Percentiles rank a stretch among this genome's conserved stretches.
Evolutionary conservation across 768 basidiomycete genomes (phyloP).

Genomic region (Mrakia gelida): DNA sequence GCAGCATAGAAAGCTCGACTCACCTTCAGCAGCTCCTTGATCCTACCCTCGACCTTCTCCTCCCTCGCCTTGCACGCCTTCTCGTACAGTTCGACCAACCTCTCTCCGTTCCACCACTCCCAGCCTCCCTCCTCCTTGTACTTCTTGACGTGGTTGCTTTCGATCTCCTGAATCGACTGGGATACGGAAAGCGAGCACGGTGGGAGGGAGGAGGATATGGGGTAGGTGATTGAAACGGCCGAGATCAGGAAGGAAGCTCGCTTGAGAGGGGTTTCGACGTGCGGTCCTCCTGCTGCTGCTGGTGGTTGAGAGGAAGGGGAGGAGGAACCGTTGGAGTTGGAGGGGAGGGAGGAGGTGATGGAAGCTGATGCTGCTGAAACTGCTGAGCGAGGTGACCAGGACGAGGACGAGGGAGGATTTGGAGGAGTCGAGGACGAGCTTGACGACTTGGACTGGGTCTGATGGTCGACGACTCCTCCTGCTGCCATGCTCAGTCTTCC

Average conservation of each 20-base stretch:
- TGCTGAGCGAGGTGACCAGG: constrained; percentile 9
- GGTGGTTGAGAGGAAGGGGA: not conserved
- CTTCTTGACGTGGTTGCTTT: constrained; percentile 51
- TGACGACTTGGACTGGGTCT: constrained; percentile 3
- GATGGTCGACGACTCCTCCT: constrained; percentile 35
- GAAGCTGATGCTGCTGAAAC: constrained; percentile 7
- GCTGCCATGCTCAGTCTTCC: constrained; percentile 37
- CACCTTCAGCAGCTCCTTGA: constrained; percentile 40
- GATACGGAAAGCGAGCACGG: constrained; percentile 60
- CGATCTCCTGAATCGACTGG: constrained; percentile 18
- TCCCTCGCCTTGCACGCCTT: constrained; percentile 44
- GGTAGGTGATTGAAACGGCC: constrained; percentile 79
- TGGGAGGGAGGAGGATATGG: constrained; percentile 76
- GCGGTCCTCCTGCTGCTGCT: not conserved
- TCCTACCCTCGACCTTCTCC: constrained; percentile 34
- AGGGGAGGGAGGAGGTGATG: not conserved
- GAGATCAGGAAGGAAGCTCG: constrained; percentile 89
- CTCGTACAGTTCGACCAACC: constrained; percentile 78
- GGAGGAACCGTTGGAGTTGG: not conserved
- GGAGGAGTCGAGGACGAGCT: not conserved
- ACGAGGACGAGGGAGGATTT: not conserved
- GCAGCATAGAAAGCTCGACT: constrained; percentile 1
- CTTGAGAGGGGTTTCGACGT: constrained; percentile 54
- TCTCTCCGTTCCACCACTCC: constrained; percentile 80
- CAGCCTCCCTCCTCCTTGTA: constrained; percentile 66